Conservation (phyloP, 495 filamentous ascomycete species). For the Neurospora sp. region DNA sequence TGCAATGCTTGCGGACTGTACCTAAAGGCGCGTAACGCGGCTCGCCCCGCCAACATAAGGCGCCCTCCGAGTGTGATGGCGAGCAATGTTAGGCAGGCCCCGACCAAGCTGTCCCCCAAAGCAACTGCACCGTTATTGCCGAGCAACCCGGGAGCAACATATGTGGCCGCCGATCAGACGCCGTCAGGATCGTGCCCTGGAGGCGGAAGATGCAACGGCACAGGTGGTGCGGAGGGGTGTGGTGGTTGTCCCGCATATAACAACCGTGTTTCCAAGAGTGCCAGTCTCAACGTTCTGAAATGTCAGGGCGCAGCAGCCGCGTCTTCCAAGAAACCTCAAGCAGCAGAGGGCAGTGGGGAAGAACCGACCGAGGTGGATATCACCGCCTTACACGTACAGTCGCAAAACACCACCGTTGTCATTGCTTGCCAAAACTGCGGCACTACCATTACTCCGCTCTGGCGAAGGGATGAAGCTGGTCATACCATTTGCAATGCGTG, state of each 20-base stretch:
- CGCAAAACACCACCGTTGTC: constrained; percentile 59
- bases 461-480: constrained; percentile 88
- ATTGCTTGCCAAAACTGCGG: constrained; percentile 96
- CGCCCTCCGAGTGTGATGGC: constrained; percentile 41
- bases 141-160: constrained; percentile 54
- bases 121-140: constrained; percentile 21
- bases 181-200: constrained; percentile 84
- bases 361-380: constrained; percentile 37
- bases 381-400: constrained; percentile 33
- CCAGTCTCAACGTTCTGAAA: constrained; percentile 52
- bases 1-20: constrained; percentile 98
- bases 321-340: constrained; percentile 14
- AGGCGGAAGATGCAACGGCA: constrained; percentile 92
- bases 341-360: constrained; percentile 17
- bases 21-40: constrained; percentile 81
- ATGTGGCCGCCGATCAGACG: constrained; percentile 63
- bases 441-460: constrained; percentile 92
- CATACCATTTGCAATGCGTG: constrained; percentile 99
- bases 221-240: constrained; percentile 91
- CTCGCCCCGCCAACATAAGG: constrained; percentile 82
- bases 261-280: constrained; percentile 86
- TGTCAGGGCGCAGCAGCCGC: constrained; percentile 21
- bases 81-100: constrained; percentile 25
- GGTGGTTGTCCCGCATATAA: constrained; percentile 95
- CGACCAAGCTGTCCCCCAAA: constrained; percentile 24